Evolutionary conservation across 345 rosid genomes (phyloP).

Genomic region (Erodium maritimum): DNA sequence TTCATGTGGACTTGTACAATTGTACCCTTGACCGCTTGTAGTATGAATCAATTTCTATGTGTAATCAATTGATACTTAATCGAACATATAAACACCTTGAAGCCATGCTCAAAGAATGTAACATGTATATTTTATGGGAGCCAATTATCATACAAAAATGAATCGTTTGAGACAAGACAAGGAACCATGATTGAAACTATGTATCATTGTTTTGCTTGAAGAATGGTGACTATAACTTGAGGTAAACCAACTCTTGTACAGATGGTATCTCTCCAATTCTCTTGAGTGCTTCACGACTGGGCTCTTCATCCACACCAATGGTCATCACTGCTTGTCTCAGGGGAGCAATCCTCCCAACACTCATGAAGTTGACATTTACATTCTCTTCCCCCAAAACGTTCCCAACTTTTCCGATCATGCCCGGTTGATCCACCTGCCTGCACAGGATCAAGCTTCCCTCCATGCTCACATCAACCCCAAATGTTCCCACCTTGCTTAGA

Average conservation of each 20-base stretch:
- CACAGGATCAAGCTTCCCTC: conserved; percentile 64
- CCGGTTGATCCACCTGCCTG: conserved; percentile 64
- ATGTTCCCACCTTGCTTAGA: conserved; percentile 51
- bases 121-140: no score
- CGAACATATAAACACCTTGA: no score
- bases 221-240: conserved; percentile 21
- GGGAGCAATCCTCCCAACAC: conserved; percentile 45
- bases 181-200: not conserved
- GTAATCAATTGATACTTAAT: no score
- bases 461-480: conserved; percentile 63
- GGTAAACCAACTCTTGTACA: conserved; percentile 56
- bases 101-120: no score
- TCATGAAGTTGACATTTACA: conserved; percentile 60
- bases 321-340: conserved; percentile 65
- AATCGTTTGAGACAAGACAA: no score
- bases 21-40: no score
- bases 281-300: conserved; percentile 31
- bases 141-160: no score
- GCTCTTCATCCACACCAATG: conserved; percentile 64
- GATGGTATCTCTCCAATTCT: conserved; percentile 41
- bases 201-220: not conserved
- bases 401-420: conserved; percentile 57
- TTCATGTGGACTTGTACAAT: no score
- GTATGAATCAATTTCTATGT: no score
- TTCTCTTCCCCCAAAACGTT: conserved; percentile 49